Percentiles rank a stretch among this genome's conserved stretches.
Conservation (phyloP, 108 stramenopile genomes). For the Cyclostephanos invisitatus region DNA sequence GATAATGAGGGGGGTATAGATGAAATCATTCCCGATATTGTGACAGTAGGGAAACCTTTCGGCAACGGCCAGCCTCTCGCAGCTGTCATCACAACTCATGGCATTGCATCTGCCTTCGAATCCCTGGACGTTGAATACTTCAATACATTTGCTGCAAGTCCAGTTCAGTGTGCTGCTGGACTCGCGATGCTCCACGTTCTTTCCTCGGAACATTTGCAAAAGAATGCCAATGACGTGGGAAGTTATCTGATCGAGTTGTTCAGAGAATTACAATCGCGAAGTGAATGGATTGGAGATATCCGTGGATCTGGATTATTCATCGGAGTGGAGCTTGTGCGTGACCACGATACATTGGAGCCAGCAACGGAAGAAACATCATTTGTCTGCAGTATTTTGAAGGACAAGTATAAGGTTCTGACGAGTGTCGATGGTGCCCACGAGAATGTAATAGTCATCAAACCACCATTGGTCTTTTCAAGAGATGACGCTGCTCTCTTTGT, state of each 20-base stretch:
- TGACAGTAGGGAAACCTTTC: slow-evolving; percentile 96
- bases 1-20: slow-evolving; percentile 22
- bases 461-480: slow-evolving; percentile 89
- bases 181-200: slow-evolving; percentile 86
- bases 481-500: slow-evolving; percentile 76
- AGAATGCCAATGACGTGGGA: slow-evolving; percentile 79
- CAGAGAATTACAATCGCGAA: slow-evolving; percentile 33
- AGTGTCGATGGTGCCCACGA: slow-evolving; percentile 88
- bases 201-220: slow-evolving; percentile 72
- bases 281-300: slow-evolving; percentile 85
- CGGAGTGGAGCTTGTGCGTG: slow-evolving; percentile 88
- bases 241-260: slow-evolving; percentile 62
- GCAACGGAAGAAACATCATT: slow-evolving; percentile 78
- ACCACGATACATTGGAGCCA: slow-evolving; percentile 57
- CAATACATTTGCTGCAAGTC: slow-evolving; percentile 96
- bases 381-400: slow-evolving; percentile 72
- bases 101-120: slow-evolving; percentile 84
- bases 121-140: slow-evolving; percentile 91
- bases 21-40: slow-evolving; percentile 92
- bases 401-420: slow-evolving; percentile 75
- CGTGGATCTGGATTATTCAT: slow-evolving; percentile 93
- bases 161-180: slow-evolving; percentile 88
- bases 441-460: slow-evolving; percentile 95
- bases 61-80: slow-evolving; percentile 96
- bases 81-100: slow-evolving; percentile 82